A percentile compares a stretch with the other conserved stretches of the same genome.
phyloP scores from a whole-genome alignment of 768 basidiomycete species.

The Naganishia friedmannii region DNA sequence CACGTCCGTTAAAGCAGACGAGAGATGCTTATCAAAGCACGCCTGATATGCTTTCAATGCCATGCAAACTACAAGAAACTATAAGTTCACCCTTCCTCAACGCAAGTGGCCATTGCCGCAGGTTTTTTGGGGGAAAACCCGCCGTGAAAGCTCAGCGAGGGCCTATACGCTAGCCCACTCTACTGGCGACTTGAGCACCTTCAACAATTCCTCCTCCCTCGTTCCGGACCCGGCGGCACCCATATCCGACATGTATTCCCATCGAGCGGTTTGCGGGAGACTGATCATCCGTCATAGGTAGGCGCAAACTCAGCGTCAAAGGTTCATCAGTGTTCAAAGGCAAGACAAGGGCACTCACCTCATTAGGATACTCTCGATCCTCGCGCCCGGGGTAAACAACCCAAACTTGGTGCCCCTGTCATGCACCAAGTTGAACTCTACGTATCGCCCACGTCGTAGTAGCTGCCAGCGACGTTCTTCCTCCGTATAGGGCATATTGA shows the following conservation, averaged over 20 bases:
- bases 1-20: too few species aligned
- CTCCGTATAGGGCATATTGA: slow-evolving; percentile 55
- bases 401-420: slow-evolving; percentile 88
- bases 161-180: slow-evolving; percentile 58
- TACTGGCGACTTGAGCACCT: slow-evolving; percentile 62
- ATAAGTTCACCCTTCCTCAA: too few species aligned
- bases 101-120: too few species aligned
- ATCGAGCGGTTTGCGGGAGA: slow-evolving; percentile 76
- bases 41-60: too few species aligned
- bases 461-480: slow-evolving; percentile 83
- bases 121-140: too few species aligned
- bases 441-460: slow-evolving; percentile 82
- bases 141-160: too few species aligned
- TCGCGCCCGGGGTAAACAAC: slow-evolving; percentile 74
- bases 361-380: slow-evolving; percentile 88
- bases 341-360: slow-evolving; percentile 52
- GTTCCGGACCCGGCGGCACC: slow-evolving; percentile 61
- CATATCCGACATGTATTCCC: slow-evolving; percentile 83
- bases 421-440: slow-evolving; percentile 87
- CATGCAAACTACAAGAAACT: too few species aligned
- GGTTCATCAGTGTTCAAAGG: background rate
- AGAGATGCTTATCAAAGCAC: too few species aligned
- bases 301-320: slow-evolving; percentile 10
- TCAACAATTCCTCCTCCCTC: slow-evolving; percentile 65
- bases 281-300: slow-evolving; percentile 23